phyloP scores from a whole-genome alignment of 208 protist genomes.

The Angomonas desouzai region DNA sequence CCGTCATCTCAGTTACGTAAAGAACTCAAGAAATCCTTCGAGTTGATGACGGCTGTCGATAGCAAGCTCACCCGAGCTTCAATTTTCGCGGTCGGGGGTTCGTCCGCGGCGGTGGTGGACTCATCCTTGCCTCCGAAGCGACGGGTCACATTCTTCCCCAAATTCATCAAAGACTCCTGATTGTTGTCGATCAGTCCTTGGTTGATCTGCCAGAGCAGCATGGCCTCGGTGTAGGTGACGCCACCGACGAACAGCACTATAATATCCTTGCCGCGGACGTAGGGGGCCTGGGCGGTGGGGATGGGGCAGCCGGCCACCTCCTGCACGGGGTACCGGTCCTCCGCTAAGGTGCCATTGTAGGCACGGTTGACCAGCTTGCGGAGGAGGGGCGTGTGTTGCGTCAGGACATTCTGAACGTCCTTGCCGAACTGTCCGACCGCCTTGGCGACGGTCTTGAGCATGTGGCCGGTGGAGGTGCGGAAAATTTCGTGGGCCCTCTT shows the following conservation, averaged over 20 bases:
- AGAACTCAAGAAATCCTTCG: conserved; percentile 70
- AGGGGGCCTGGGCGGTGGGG: conserved; percentile 35
- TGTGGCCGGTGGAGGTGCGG: conserved; percentile 56
- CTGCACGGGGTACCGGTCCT: conserved; percentile 62
- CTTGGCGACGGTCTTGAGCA: conserved; percentile 76
- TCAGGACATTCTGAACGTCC: conserved; percentile 96
- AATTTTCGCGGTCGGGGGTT: conserved; percentile 80
- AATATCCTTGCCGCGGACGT: conserved; percentile 75
- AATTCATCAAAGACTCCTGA: conserved; percentile 71
- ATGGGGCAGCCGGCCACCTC: conserved; percentile 61
- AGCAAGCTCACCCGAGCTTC: conserved; percentile 70
- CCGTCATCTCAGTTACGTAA: conserved; percentile 17
- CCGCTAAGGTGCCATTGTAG: conserved; percentile 77
- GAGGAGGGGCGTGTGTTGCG: conserved; percentile 94
- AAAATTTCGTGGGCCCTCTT: conserved; percentile 74
- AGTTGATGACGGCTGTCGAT: conserved; percentile 77
- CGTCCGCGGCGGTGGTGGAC: conserved; percentile 19
- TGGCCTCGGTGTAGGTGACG: conserved; percentile 77
- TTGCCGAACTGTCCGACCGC: conserved; percentile 78
- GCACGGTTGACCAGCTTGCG: conserved; percentile 83
- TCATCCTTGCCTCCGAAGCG: conserved; percentile 25
- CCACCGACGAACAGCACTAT: conserved; percentile 79
- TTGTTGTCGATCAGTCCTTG: conserved; percentile 77
- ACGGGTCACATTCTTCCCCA: conserved; percentile 61
- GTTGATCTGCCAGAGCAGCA: conserved; percentile 74